A percentile compares a stretch with the other conserved stretches of the same genome.
Evolutionary conservation across 805 yeast species (phyloP).

Genomic region (Wickerhamiella domercqiae): DNA sequence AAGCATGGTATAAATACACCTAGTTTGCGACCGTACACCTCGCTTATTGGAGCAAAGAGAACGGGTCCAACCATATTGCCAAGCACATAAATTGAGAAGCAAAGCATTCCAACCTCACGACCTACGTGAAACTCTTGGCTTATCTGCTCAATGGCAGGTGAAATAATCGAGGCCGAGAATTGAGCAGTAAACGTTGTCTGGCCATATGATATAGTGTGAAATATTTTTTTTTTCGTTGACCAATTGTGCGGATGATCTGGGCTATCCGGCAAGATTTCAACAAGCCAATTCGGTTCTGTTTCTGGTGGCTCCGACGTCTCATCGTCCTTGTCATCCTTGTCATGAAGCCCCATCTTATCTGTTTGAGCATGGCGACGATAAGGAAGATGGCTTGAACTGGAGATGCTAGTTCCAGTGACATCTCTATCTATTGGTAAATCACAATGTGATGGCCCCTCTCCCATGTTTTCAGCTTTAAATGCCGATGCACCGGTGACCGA

Average conservation of each 20-base stretch:
- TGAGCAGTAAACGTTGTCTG: slow-evolving; percentile 38
- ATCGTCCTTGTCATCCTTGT: neutral
- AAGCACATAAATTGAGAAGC: slow-evolving; percentile 38
- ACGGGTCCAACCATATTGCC: slow-evolving; percentile 52
- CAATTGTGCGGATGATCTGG: slow-evolving; percentile 36
- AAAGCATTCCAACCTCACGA: slow-evolving; percentile 32
- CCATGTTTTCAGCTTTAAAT: too few species aligned
- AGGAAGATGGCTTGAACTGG: neutral
- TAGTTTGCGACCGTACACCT: slow-evolving; percentile 38
- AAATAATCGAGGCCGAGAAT: slow-evolving; percentile 37
- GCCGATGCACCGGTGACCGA: too few species aligned
- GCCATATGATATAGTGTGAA: slow-evolving; percentile 27
- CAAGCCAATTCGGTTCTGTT: neutral
- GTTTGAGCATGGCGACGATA: neutral
- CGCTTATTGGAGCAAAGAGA: slow-evolving; percentile 44
- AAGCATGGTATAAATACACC: slow-evolving; percentile 36
- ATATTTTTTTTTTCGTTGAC: slow-evolving; percentile 30
- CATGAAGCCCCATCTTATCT: neutral
- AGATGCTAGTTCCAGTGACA: too few species aligned
- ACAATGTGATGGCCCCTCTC: too few species aligned
- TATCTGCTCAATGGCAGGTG: slow-evolving; percentile 36
- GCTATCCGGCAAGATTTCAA: neutral
- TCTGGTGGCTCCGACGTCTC: too few species aligned
- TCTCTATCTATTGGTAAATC: too few species aligned
- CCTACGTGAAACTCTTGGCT: slow-evolving; percentile 33